These are phyloP conservation scores for Teunomyces funiuensis DNA, from an alignment of 805 yeast genomes.

Conservation along the genomic window DNA sequence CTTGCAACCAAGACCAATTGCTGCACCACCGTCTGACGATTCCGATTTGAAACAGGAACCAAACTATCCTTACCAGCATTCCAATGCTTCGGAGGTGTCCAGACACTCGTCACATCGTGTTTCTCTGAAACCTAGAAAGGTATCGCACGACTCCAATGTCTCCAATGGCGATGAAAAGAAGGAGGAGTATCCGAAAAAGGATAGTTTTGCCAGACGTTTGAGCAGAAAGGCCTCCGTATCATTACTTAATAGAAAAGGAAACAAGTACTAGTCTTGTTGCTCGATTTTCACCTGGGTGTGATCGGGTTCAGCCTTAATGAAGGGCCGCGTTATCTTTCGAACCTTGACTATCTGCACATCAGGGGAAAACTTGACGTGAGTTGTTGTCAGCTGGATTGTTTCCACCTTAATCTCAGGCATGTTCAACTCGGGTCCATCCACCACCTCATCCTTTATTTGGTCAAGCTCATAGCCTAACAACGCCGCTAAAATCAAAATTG, in stretches of 20 bases:
- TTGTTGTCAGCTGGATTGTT: constrained; percentile 57
- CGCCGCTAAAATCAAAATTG: constrained; percentile 62
- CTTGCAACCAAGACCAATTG: constrained; percentile 24
- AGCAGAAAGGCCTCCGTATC: constrained; percentile 36
- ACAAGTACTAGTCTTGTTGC: constrained; percentile 9
- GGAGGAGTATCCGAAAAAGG: constrained; percentile 15
- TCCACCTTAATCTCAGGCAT: constrained; percentile 71
- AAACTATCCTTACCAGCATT: constrained; percentile 1
- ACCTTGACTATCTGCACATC: constrained; percentile 47
- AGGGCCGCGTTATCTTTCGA: constrained; percentile 11
- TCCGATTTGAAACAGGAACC: too few relatives aligned
- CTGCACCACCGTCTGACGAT: constrained; percentile 7
- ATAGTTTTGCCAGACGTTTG: constrained; percentile 31
- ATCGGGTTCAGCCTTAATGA: constrained; percentile 2
- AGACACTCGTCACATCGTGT: constrained; percentile 11
- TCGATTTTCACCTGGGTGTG: neutral
- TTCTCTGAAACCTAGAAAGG: constrained; percentile 15
- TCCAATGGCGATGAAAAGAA: constrained; percentile 17
- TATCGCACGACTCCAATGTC: constrained; percentile 21
- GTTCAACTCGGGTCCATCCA: constrained; percentile 74
- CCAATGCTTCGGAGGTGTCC: constrained; percentile 5
- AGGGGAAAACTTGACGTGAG: constrained; percentile 58
- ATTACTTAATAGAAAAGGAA: constrained; percentile 17
- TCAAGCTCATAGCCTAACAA: constrained; percentile 58
- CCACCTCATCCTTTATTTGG: constrained; percentile 42